phyloP scores from a whole-genome alignment of 352 stramenopile species.

The Phytopythium boreale region DNA sequence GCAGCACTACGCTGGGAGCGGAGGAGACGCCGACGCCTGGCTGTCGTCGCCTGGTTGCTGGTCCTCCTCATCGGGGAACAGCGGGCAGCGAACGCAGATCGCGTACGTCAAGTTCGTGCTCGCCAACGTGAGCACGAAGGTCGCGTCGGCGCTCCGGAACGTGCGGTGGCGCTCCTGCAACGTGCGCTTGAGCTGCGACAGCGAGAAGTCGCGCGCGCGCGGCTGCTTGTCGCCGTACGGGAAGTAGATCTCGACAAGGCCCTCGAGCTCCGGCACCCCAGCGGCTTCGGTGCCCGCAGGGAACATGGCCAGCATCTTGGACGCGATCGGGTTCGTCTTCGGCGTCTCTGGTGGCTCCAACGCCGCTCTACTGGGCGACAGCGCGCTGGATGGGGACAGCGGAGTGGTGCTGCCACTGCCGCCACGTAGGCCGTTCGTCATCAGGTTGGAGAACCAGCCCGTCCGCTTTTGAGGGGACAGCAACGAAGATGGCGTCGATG shows the following conservation, averaged over 20 bases:
- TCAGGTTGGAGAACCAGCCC: conserved; percentile 33
- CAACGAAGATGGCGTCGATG: conserved; percentile 7
- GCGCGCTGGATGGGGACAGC: neutral
- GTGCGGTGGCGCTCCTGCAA: conserved; percentile 69
- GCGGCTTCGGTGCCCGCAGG: conserved; percentile 24
- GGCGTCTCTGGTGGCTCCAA: neutral
- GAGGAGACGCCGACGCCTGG: neutral
- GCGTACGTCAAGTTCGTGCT: conserved; percentile 60
- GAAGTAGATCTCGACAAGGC: conserved; percentile 74
- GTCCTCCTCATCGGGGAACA: conserved; percentile 53
- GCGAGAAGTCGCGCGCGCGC: conserved; percentile 46
- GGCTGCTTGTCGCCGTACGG: conserved; percentile 51
- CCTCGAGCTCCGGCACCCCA: conserved; percentile 55
- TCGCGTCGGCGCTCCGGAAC: conserved; percentile 59
- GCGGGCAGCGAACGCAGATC: conserved; percentile 60
- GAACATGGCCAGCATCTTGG: conserved; percentile 54
- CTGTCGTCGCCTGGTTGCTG: neutral
- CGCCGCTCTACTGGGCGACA: neutral
- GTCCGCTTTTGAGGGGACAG: conserved; percentile 10
- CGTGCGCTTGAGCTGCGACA: conserved; percentile 46
- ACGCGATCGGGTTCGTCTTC: conserved; percentile 14
- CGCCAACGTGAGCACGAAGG: conserved; percentile 71
- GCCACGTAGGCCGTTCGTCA: conserved; percentile 25
- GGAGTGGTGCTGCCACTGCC: neutral
- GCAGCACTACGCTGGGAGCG: conserved; percentile 49